A percentile compares a stretch with the other conserved stretches of the same genome.
Evolutionary conservation across 495 filamentous ascomycete genomes (phyloP).

Genomic region (Tuber microsphaerosporum): DNA sequence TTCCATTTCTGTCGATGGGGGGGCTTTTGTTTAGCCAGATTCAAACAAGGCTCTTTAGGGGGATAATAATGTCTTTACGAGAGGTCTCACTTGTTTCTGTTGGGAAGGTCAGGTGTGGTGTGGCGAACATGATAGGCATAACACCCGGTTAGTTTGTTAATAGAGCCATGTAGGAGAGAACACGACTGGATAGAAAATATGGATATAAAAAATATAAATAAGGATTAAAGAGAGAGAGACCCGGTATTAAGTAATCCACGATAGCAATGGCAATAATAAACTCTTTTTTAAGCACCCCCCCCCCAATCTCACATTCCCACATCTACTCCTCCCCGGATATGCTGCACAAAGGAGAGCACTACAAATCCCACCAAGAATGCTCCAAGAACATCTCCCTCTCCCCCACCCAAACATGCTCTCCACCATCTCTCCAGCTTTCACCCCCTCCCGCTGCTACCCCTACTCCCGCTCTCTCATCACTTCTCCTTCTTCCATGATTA

Average conservation of each 20-base stretch:
- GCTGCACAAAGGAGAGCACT: background rate
- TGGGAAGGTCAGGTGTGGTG: background rate
- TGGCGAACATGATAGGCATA: background rate
- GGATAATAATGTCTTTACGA: background rate
- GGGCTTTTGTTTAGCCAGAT: background rate
- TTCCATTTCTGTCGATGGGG: background rate
- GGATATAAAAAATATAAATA: background rate
- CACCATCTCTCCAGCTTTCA: slow-evolving; percentile 19
- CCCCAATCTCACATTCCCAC: background rate
- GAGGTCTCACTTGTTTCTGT: background rate
- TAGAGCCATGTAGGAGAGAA: background rate
- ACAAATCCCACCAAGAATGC: background rate
- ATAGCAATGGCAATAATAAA: slow-evolving; percentile 4
- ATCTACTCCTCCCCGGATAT: background rate
- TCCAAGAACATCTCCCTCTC: slow-evolving; percentile 9
- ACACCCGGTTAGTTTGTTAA: background rate
- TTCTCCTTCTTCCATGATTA: slow-evolving; percentile 11
- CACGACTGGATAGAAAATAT: background rate
- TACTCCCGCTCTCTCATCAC: slow-evolving; percentile 71
- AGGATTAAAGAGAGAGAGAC: background rate
- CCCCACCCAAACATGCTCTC: slow-evolving; percentile 8
- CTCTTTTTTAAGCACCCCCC: background rate
- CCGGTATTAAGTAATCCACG: background rate
- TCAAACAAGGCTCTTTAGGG: background rate
- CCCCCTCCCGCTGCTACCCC: slow-evolving; percentile 82